Evolutionary conservation across 768 basidiomycete genomes (phyloP).

Genomic region (Lepiota brunneoincarnata): DNA sequence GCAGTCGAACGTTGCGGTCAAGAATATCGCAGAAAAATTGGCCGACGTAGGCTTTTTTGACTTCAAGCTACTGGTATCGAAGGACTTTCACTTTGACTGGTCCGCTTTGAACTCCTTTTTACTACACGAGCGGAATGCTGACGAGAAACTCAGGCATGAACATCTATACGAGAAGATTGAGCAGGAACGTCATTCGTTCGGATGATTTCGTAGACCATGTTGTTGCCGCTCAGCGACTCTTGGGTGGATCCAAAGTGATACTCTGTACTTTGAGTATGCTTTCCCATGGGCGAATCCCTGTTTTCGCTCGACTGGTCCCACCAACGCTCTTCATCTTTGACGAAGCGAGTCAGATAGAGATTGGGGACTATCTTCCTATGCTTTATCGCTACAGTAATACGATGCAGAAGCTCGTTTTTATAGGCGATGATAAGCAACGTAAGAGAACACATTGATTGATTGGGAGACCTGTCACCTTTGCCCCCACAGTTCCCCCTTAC

Average conservation of each 20-base stretch:
- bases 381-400: slow-evolving; percentile 29
- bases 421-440: slow-evolving; percentile 56
- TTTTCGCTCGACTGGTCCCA: slow-evolving; percentile 29
- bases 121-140: background rate
- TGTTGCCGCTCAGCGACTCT: slow-evolving; percentile 21
- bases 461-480: no score
- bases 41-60: slow-evolving; percentile 38
- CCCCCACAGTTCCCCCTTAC: slow-evolving; percentile 73
- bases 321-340: slow-evolving; percentile 43
- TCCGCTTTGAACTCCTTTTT: slow-evolving; percentile 24
- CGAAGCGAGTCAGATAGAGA: slow-evolving; percentile 55
- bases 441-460: no score
- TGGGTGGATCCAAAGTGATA: slow-evolving; percentile 48
- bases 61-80: slow-evolving; percentile 64
- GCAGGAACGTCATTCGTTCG: slow-evolving; percentile 47
- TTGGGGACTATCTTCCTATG: slow-evolving; percentile 44
- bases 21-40: slow-evolving; percentile 77
- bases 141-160: slow-evolving; percentile 55
- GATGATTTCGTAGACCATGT: slow-evolving; percentile 23
- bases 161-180: slow-evolving; percentile 55
- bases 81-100: slow-evolving; percentile 65
- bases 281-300: slow-evolving; percentile 28
- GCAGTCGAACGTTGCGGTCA: slow-evolving; percentile 78
- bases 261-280: slow-evolving; percentile 72
- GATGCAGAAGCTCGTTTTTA: slow-evolving; percentile 44